Percentiles rank a stretch among this genome's conserved stretches.
phyloP scores from a whole-genome alignment of 768 basidiomycete species.

The Termitomyces sp. region DNA sequence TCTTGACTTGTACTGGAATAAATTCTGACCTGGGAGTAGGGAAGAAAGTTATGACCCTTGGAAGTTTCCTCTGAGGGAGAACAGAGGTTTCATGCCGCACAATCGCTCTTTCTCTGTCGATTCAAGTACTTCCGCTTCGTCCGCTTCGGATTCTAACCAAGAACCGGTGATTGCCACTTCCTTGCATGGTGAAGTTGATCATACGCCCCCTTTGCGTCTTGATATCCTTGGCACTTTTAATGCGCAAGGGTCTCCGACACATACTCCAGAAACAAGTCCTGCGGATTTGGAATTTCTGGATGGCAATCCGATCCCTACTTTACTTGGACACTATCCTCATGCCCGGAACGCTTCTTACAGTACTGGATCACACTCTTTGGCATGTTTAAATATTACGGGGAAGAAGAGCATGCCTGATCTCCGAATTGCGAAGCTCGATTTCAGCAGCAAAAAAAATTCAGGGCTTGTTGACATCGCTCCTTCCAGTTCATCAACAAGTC shows the following conservation, averaged over 20 bases:
- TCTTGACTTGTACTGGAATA: not conserved
- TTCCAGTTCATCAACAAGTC: not conserved
- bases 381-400: slow-evolving; percentile 35
- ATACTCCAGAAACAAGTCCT: slow-evolving; percentile 54
- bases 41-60: slow-evolving; percentile 42
- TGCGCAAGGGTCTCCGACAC: slow-evolving; percentile 40
- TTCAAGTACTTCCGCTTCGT: slow-evolving; percentile 51
- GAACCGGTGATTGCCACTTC: slow-evolving; percentile 18
- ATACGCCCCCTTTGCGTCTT: slow-evolving; percentile 48
- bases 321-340: slow-evolving; percentile 30
- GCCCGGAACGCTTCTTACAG: slow-evolving; percentile 51
- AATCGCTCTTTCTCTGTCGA: slow-evolving; percentile 60
- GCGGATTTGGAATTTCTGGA: slow-evolving; percentile 54
- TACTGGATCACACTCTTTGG: slow-evolving; percentile 31
- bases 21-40: slow-evolving; percentile 19
- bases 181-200: slow-evolving; percentile 26
- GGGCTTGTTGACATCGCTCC: slow-evolving; percentile 19
- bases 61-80: slow-evolving; percentile 34
- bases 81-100: slow-evolving; percentile 42
- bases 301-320: slow-evolving; percentile 23
- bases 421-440: slow-evolving; percentile 45
- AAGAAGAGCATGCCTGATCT: slow-evolving; percentile 92
- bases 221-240: slow-evolving; percentile 40
- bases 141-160: slow-evolving; percentile 37
- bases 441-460: slow-evolving; percentile 22